Evolutionary conservation across 768 basidiomycete species (phyloP), one percentile per base, ranked within the genome.

Genomic region (Pisolithus sp.): DNA sequence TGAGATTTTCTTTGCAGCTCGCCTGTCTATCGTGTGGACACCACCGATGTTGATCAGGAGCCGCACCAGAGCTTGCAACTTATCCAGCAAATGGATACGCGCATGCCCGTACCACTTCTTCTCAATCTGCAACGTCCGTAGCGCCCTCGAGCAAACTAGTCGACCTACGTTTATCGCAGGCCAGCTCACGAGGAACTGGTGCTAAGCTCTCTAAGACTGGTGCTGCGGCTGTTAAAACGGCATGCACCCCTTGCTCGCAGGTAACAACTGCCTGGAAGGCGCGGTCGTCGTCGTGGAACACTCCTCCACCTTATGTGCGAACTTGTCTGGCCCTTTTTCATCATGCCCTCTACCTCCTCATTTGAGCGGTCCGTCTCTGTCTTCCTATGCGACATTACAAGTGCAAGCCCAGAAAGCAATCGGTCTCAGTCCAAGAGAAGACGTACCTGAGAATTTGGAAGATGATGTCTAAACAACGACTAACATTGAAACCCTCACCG

Each of bases 41-140:
- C 86, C 0, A 81, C 88, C 58, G 82, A 93, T 73, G 81, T 99
- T 18, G 95, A 97, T 64, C 87, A 88, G 59, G 95, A 96, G 59
- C 95, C 94, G 0, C 78, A 88, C 61, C 75, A 89, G 44, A 86
- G 90, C 57, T 86, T 95, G 2, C 86, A 91, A 63, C 79, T 96
- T 45, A 72, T 90, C 46, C 78, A 89, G 30, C 79, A 91, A 13
- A 68, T 93, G 44, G 93, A 96, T 64, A 86, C 92, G 0, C 81
- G 89, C 21, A 69, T 90, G 5, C 93, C 93, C 0, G 64, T 59
- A 1, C 89, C 89, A 1, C 69, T 85, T 3, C 75, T 96, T 6
- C 89, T 1, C 60, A 66, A 59, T 63, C 76, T 42, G 55, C 71
- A 1, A 60, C 67, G 34, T 56, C 68, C 59, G 3, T 62, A 70